Base-by-base conservation (phyloP, 345 rosid species). In the Eucalyptus grandis region DNA sequence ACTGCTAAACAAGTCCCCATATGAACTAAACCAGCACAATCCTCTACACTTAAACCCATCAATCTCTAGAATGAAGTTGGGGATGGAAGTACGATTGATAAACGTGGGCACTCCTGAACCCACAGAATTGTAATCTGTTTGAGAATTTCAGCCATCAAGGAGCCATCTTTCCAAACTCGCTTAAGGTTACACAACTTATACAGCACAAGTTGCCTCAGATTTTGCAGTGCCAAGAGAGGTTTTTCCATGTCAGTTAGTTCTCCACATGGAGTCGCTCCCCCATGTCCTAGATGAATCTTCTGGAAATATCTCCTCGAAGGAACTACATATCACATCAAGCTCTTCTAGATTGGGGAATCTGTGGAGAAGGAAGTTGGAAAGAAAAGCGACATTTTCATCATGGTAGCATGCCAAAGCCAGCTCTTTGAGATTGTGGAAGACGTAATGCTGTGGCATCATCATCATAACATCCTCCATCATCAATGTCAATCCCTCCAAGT, bases 11-110 rank as follows among this genome's bases (percentile, higher is more conserved):
- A 67, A 31, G 40, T 67, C 6, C 22, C 80, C 80, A 67, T 1
- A 8, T 67, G 22, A 67, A 67, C 80, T 31, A 67, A 67, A 16
- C 43, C 2, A 17, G 1, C 6, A 1, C 80, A 67, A 9, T 67
- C 19, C 1, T 2, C 0, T 8, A 67, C 12, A 8, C 0, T 0
- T 31, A 67, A 31, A 8, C 2, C 0, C 0, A 1, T 67, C 80
- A 67, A 31, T 8, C 24, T 31, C 1, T 67, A 43, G 12, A 67
- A 9, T 2, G 43, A 31, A 16, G 12, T 9, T 4, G 1, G 12
- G 6, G 43, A 31, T 67, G 80, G 80, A 16, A 67, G 3, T 67
- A 67, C 1, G 1, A 16, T 67, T 0, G 24, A 67, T 15, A 67
- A 15, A 67, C 4, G 31, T 0, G 43, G 13, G 80, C 80, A 67